Evolutionary conservation across 495 filamentous ascomycete genomes (phyloP).

Genomic region (Apiosordaria backusii): DNA sequence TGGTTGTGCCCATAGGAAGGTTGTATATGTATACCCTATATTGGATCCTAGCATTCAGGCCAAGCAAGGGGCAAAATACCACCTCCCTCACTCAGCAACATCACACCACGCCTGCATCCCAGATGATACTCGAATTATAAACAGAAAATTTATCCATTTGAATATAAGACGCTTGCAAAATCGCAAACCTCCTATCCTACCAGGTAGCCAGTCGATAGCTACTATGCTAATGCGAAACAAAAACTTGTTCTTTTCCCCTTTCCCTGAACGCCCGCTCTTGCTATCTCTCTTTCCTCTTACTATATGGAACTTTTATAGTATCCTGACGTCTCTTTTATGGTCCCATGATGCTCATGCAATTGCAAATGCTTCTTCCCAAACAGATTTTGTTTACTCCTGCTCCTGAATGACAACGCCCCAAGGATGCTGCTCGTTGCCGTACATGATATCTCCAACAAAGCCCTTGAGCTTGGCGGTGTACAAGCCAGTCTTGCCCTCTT

Average conservation of each 20-base stretch:
- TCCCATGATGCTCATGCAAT: not conserved
- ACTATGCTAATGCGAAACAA: not conserved
- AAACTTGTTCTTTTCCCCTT: not conserved
- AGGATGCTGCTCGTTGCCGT: conserved; percentile 70
- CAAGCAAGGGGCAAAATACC: not conserved
- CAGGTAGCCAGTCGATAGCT: not conserved
- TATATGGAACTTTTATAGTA: not conserved
- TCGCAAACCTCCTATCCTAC: not conserved
- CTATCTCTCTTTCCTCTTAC: not conserved
- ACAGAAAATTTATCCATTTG: not conserved
- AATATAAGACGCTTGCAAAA: no score
- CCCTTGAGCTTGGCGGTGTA: conserved; percentile 70
- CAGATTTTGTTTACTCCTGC: conserved; percentile 25
- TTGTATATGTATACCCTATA: no score
- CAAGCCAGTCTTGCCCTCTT: conserved; percentile 51
- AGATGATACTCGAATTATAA: not conserved
- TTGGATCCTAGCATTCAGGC: not conserved
- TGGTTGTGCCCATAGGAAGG: no score
- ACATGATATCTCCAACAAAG: conserved; percentile 84
- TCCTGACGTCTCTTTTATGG: not conserved
- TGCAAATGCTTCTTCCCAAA: not conserved
- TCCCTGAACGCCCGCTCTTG: not conserved
- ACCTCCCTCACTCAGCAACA: not conserved
- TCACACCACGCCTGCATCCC: not conserved
- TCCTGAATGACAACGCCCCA: conserved; percentile 76